Conservation (phyloP, 2,329 filamentous ascomycete genomes). For the Diaporthe australafricana region DNA sequence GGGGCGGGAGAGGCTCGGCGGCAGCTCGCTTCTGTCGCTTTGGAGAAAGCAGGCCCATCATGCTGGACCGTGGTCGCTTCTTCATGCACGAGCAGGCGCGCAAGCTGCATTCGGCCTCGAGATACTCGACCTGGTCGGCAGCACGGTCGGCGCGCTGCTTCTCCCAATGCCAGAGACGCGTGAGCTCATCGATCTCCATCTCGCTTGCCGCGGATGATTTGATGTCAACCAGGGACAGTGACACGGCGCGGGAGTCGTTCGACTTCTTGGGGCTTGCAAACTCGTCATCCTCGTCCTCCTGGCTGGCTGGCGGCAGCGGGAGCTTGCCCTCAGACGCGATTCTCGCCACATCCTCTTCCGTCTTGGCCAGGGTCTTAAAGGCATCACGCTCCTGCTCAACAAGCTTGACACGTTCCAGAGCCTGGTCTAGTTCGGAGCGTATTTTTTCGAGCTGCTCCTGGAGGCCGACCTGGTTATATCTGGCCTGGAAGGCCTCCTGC, state of each 20-base stretch:
- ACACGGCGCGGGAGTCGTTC: constrained; percentile 56
- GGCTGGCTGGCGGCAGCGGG: constrained; percentile 66
- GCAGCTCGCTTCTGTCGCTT: constrained; percentile 50
- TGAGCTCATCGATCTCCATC: constrained; percentile 69
- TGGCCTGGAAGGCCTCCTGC: constrained; percentile 76
- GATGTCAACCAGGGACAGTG: constrained; percentile 60
- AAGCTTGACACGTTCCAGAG: constrained; percentile 71
- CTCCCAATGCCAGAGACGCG: constrained; percentile 65
- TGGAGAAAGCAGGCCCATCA: constrained; percentile 41
- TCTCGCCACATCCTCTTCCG: constrained; percentile 75
- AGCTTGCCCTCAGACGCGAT: constrained; percentile 79
- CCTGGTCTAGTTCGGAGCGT: constrained; percentile 60
- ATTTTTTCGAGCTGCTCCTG: constrained; percentile 65
- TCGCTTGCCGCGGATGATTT: constrained; percentile 67
- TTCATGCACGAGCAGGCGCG: constrained; percentile 73
- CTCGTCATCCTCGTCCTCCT: constrained; percentile 60
- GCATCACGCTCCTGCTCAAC: constrained; percentile 81
- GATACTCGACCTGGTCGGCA: constrained; percentile 79
- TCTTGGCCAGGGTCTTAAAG: constrained; percentile 77
- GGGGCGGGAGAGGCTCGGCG: constrained; percentile 45
- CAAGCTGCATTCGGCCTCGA: constrained; percentile 80
- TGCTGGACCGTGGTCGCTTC: constrained; percentile 48
- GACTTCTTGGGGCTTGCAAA: constrained; percentile 71
- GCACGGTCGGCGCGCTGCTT: constrained; percentile 75
- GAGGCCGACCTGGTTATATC: constrained; percentile 72